Conservation (phyloP, 164 flowering plant species). For the Amborella trichopoda region DNA sequence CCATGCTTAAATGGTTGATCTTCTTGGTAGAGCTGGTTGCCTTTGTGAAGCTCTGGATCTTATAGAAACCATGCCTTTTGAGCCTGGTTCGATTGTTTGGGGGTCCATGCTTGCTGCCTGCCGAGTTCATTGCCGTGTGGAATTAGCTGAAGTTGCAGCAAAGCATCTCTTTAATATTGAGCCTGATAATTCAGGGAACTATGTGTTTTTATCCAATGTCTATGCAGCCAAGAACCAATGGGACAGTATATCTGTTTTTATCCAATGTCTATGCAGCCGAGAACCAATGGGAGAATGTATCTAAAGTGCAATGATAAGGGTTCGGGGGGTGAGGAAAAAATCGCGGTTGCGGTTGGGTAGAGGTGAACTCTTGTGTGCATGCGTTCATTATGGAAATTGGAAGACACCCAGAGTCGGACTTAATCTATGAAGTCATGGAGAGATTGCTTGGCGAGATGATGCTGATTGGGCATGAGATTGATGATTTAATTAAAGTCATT, state of each 20-base stretch:
- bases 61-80: conserved; percentile 20
- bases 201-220: conserved; percentile 22
- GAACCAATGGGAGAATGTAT: too few species aligned
- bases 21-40: conserved; percentile 29
- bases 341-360: conserved; percentile 34
- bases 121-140: conserved; percentile 18
- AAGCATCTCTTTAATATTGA: conserved; percentile 25
- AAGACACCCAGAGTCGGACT: conserved; percentile 15
- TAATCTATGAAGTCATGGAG: conserved; percentile 15
- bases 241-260: conserved; percentile 26
- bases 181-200: conserved; percentile 32
- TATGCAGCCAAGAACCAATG: conserved; percentile 26
- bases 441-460: conserved; percentile 21
- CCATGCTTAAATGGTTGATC: conserved; percentile 29
- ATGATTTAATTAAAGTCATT: too few species aligned
- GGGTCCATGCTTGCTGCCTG: conserved; percentile 36
- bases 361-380: conserved; percentile 21
- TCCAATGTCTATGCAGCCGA: too few species aligned
- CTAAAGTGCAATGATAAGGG: conserved; percentile 27
- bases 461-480: too few species aligned
- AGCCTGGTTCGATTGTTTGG: conserved; percentile 24
- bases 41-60: conserved; percentile 21
- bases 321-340: conserved; percentile 22
- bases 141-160: conserved; percentile 28
- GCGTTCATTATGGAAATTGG: conserved; percentile 34